phyloP scores from a whole-genome alignment of 139 green algal species.

The Spirogloea muscicola region DNA sequence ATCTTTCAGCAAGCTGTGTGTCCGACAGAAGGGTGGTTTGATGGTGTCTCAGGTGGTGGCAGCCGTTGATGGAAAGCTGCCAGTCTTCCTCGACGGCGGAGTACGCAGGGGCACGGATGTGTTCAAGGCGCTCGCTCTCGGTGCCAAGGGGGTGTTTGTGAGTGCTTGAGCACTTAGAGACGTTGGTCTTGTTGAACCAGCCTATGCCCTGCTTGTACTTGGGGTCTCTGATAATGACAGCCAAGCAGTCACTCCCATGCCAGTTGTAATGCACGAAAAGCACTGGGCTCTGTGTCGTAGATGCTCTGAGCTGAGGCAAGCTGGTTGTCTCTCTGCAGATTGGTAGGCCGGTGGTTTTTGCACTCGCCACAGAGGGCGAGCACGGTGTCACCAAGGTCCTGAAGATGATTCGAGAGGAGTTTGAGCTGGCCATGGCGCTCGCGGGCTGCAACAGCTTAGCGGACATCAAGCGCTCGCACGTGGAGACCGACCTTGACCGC shows the following conservation, averaged over 20 bases:
- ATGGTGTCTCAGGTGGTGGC: slow-evolving; percentile 63
- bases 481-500: slow-evolving; percentile 38
- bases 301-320: too few species aligned
- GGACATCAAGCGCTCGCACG: slow-evolving; percentile 32
- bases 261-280: too few species aligned
- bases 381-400: slow-evolving; percentile 57
- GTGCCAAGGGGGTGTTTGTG: slow-evolving; percentile 78
- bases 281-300: too few species aligned
- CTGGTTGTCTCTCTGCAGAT: too few species aligned
- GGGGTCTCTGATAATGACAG: too few species aligned
- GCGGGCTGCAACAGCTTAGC: slow-evolving; percentile 17
- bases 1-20: too few species aligned
- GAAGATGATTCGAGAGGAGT: slow-evolving; percentile 45
- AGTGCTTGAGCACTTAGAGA: too few species aligned
- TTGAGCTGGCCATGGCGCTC: slow-evolving; percentile 49
- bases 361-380: slow-evolving; percentile 72
- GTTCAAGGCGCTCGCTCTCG: slow-evolving; percentile 88
- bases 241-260: too few species aligned
- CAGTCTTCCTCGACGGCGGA: slow-evolving; percentile 82
- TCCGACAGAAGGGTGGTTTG: too few species aligned
- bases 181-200: too few species aligned
- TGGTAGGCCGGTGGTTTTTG: slow-evolving; percentile 86
- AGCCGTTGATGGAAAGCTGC: slow-evolving; percentile 64
- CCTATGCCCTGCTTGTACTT: too few species aligned
- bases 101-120: slow-evolving; percentile 84